phyloP scores from a whole-genome alignment of 192 early-diverging fungal genomes.

The Coemansia biformis region DNA sequence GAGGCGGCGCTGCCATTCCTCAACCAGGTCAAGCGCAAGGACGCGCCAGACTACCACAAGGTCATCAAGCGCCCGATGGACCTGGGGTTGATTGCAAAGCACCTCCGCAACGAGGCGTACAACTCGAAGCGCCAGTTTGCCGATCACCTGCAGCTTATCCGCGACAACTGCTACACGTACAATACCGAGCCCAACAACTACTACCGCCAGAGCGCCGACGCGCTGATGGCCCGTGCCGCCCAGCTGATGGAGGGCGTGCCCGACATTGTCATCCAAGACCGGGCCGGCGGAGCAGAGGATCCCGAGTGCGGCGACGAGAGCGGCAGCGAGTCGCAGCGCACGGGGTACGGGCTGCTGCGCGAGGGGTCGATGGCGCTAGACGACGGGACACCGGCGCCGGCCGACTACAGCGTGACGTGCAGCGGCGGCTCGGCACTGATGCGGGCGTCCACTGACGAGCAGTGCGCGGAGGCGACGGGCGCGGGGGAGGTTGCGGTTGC shows the following conservation, averaged over 20 bases:
- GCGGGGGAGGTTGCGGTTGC: neutral
- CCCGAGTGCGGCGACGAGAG: conserved; percentile 56
- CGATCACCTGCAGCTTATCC: conserved; percentile 85
- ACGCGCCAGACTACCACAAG: conserved; percentile 89
- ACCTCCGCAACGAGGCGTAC: conserved; percentile 76
- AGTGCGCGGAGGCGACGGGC: neutral
- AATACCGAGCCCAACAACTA: conserved; percentile 85
- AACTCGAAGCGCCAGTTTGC: conserved; percentile 82
- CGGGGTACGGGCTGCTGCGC: conserved; percentile 3
- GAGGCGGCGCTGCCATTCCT: conserved; percentile 82
- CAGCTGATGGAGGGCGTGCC: conserved; percentile 75
- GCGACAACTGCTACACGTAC: conserved; percentile 86
- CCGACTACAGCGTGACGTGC: neutral
- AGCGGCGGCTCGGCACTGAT: too few relatives aligned
- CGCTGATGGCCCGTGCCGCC: conserved; percentile 72
- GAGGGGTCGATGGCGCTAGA: conserved; percentile 25
- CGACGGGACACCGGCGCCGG: conserved; percentile 23
- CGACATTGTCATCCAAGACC: conserved; percentile 70
- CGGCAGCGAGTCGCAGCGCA: conserved; percentile 50
- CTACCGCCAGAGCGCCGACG: conserved; percentile 78
- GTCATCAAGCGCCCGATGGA: conserved; percentile 97
- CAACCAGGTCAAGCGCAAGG: conserved; percentile 77
- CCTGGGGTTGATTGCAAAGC: conserved; percentile 82
- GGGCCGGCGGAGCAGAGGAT: conserved; percentile 55
- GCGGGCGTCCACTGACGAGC: neutral